Evolutionary conservation across 495 filamentous ascomycete species (phyloP).

Genomic region (Neurospora sublineolata): DNA sequence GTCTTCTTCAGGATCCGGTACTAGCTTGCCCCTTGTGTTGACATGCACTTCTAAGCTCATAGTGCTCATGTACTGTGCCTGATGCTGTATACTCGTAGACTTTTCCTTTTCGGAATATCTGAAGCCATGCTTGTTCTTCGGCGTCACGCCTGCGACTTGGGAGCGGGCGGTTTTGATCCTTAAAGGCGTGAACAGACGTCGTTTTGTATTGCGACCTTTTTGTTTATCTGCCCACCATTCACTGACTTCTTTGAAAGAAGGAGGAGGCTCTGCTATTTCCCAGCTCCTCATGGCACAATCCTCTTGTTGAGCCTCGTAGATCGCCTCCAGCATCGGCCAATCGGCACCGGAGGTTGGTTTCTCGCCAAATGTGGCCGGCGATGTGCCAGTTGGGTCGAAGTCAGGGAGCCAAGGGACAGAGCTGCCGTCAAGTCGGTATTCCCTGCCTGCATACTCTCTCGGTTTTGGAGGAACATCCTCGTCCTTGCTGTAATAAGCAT

Average conservation of each 20-base stretch:
- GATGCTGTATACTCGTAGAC: conserved; percentile 68
- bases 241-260: conserved; percentile 57
- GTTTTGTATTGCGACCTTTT: conserved; percentile 8
- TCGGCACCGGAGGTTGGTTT: conserved; percentile 35
- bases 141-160: conserved; percentile 84
- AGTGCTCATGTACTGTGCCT: conserved; percentile 88
- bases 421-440: conserved; percentile 69
- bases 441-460: conserved; percentile 78
- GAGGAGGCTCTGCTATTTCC: conserved; percentile 56
- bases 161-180: conserved; percentile 43
- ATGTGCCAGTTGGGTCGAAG: conserved; percentile 58
- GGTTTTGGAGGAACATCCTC: conserved; percentile 68
- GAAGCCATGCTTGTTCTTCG: conserved; percentile 71
- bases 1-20: conserved; percentile 82
- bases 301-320: conserved; percentile 37
- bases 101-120: conserved; percentile 74
- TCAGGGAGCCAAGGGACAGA: conserved; percentile 64
- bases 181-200: conserved; percentile 27
- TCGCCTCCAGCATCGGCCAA: conserved; percentile 36
- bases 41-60: conserved; percentile 96
- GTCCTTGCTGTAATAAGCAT: conserved; percentile 80
- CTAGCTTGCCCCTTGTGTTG: conserved; percentile 68
- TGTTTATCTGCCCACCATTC: conserved; percentile 48
- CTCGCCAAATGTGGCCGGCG: conserved; percentile 43
- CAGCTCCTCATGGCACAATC: conserved; percentile 49